phyloP scores from a whole-genome alignment of 192 early-diverging fungal genomes.

The Coemansia sp. region DNA sequence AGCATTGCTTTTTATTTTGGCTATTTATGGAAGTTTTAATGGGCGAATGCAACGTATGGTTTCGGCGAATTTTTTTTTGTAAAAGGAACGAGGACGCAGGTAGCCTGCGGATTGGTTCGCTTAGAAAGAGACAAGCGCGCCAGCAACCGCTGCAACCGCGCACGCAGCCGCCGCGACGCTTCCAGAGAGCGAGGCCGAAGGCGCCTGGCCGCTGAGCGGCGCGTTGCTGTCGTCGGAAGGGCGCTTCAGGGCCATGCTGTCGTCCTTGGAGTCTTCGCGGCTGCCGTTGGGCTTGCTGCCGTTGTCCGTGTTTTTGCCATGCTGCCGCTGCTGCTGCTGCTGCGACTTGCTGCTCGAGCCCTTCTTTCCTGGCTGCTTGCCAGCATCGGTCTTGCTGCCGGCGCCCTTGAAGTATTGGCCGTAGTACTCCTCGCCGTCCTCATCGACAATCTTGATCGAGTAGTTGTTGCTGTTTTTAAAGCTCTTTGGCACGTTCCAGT shows the following conservation, averaged over 20 bases:
- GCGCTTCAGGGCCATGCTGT: slow-evolving; percentile 18
- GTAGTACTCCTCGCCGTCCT: slow-evolving; percentile 49
- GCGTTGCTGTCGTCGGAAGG: not conserved
- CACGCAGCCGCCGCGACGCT: slow-evolving; percentile 10
- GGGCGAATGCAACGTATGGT: too few species aligned
- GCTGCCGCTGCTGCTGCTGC: slow-evolving; percentile 7
- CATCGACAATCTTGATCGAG: slow-evolving; percentile 46
- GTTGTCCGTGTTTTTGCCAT: not conserved
- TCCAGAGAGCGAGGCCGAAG: slow-evolving; percentile 2
- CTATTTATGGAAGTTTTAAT: too few species aligned
- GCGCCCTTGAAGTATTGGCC: slow-evolving; percentile 45
- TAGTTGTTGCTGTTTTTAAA: slow-evolving; percentile 49
- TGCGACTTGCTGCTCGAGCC: not conserved
- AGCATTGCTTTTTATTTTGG: too few species aligned
- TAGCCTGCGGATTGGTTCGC: not conserved
- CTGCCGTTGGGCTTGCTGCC: slow-evolving; percentile 3
- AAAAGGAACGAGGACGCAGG: not conserved
- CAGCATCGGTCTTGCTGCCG: slow-evolving; percentile 22
- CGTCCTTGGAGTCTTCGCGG: slow-evolving; percentile 12
- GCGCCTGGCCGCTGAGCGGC: not conserved
- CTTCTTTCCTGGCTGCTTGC: slow-evolving; percentile 14
- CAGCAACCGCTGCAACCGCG: slow-evolving; percentile 19
- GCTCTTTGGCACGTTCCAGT: slow-evolving; percentile 43
- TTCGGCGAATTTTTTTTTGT: not conserved
- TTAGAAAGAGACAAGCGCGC: slow-evolving; percentile 10